Percentiles rank a stretch among this genome's conserved stretches.
Conservation (phyloP, 208 protist genomes). For the Blastocrithidia nonstop region DNA sequence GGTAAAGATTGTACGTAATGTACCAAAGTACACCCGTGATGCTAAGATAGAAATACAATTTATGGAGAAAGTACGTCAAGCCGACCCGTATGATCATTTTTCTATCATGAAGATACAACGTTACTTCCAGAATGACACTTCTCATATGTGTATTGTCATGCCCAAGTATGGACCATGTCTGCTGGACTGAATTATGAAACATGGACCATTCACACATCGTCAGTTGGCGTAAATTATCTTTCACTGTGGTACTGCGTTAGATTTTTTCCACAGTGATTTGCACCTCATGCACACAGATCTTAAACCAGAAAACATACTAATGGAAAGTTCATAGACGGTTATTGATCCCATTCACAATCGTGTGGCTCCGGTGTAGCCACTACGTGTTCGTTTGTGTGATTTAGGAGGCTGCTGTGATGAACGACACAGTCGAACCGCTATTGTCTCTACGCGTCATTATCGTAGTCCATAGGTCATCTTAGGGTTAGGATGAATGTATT, state of each 20-base stretch:
- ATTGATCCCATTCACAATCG: conserved; percentile 59
- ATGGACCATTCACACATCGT: conserved; percentile 51
- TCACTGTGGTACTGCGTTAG: conserved; percentile 44
- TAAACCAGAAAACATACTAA: conserved; percentile 73
- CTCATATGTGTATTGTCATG: conserved; percentile 75
- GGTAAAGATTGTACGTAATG: conserved; percentile 77
- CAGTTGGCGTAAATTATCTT: conserved; percentile 66
- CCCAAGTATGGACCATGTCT: conserved; percentile 53
- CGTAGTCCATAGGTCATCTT: conserved; percentile 60
- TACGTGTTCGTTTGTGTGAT: conserved; percentile 46
- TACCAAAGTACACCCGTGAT: conserved; percentile 74
- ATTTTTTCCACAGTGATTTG: conserved; percentile 65
- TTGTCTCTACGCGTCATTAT: conserved; percentile 34
- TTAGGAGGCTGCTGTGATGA: conserved; percentile 21
- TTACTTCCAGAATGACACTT: conserved; percentile 67
- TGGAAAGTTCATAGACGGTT: conserved; percentile 39
- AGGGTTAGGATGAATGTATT: conserved; percentile 42
- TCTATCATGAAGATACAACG: conserved; percentile 64
- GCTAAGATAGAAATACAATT: conserved; percentile 81
- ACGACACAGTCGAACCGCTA: conserved; percentile 18
- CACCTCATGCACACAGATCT: conserved; percentile 71
- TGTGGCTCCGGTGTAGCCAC: conserved; percentile 20
- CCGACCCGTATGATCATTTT: conserved; percentile 54
- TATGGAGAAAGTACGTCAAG: conserved; percentile 56
- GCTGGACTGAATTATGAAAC: conserved; percentile 71